A percentile compares a stretch with the other conserved stretches of the same genome.
These are phyloP conservation scores for Aristolochia contorta DNA, from an alignment of 164 flowering plant species.

Conservation along the genomic window DNA sequence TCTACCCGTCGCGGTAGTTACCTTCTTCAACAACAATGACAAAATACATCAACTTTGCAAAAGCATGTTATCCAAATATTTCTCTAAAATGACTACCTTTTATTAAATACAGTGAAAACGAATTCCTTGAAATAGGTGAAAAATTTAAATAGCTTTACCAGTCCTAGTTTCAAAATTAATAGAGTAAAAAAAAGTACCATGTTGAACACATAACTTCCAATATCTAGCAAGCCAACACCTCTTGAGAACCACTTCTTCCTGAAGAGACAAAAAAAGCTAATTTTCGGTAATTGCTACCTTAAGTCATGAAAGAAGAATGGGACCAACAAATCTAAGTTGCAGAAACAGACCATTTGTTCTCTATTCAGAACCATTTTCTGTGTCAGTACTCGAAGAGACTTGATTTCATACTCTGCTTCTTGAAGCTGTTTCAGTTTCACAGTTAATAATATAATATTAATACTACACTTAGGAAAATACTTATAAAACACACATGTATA, in stretches of 20 bases:
- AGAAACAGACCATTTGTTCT: conserved; percentile 68
- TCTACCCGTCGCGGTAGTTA: too few species aligned
- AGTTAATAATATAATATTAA: conserved; percentile 21
- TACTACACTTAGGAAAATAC: background rate
- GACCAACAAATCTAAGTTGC: background rate
- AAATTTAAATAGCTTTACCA: background rate
- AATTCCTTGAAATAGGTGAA: background rate
- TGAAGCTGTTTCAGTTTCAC: conserved; percentile 42
- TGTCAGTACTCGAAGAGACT: conserved; percentile 45
- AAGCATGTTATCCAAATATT: too few species aligned
- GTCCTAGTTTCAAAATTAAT: background rate
- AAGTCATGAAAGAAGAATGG: too few species aligned
- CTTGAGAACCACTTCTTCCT: conserved; percentile 96
- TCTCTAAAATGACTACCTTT: too few species aligned
- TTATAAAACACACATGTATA: background rate
- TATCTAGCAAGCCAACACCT: conserved; percentile 98
- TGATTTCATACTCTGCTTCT: conserved; percentile 51
- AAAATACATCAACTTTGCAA: too few species aligned
- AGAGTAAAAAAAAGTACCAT: conserved; percentile 40
- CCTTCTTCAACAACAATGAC: too few species aligned
- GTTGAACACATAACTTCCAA: conserved; percentile 69
- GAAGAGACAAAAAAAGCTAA: background rate
- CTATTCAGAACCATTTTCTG: conserved; percentile 60
- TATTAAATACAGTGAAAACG: background rate
- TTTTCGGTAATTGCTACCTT: too few species aligned